These are phyloP conservation scores for Ceratocystis ficicola DNA, from an alignment of 2,329 filamentous ascomycete species.

Conservation along the genomic window DNA sequence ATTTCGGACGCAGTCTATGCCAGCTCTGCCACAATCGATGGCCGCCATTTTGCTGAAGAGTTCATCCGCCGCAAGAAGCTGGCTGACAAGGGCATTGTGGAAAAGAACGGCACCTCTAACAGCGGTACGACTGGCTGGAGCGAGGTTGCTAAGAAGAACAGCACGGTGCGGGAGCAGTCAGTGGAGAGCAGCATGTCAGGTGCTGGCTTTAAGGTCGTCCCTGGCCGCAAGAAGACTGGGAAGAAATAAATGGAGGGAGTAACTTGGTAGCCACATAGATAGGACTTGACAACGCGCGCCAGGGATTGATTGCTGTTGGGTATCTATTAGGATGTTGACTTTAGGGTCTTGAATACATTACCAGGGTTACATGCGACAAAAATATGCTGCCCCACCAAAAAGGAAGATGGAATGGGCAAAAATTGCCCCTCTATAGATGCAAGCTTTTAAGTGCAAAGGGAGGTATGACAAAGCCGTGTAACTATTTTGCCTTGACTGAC, in stretches of 20 bases:
- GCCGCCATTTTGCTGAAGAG: slow-evolving; percentile 84
- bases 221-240: slow-evolving; percentile 79
- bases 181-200: slow-evolving; percentile 32
- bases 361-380: not conserved
- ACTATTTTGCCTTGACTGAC: not conserved
- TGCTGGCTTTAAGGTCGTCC: slow-evolving; percentile 77
- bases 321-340: not conserved
- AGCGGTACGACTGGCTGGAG: slow-evolving; percentile 61
- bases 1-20: slow-evolving; percentile 85
- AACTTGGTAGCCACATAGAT: not conserved
- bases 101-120: slow-evolving; percentile 51
- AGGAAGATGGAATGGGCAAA: slow-evolving; percentile 1
- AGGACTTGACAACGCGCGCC: not conserved
- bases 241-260: slow-evolving; percentile 44
- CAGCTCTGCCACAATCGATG: slow-evolving; percentile 79
- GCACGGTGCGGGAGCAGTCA: slow-evolving; percentile 29
- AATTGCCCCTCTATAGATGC: not conserved
- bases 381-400: not conserved
- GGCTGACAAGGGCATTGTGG: slow-evolving; percentile 80
- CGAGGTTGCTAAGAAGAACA: slow-evolving; percentile 91
- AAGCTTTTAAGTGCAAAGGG: not conserved
- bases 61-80: slow-evolving; percentile 87
- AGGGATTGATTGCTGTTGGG: too few relatives aligned
- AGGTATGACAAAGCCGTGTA: slow-evolving; percentile 6
- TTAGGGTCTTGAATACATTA: not conserved